These are phyloP conservation scores for Termitomyces bulborhizus DNA, from an alignment of 768 basidiomycete genomes.

Conservation along the genomic window DNA sequence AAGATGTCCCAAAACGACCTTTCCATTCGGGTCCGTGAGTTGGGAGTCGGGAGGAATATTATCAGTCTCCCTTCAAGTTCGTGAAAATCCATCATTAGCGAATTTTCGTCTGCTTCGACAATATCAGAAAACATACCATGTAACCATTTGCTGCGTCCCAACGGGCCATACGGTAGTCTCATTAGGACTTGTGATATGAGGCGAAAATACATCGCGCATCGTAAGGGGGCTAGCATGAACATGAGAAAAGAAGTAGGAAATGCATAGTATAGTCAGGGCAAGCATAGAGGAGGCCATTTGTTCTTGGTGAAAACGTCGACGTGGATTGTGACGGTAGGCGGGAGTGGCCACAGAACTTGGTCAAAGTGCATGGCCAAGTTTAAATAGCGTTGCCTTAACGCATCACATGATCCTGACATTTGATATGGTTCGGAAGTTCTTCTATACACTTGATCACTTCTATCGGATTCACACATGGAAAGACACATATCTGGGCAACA, in stretches of 20 bases:
- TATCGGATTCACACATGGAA: slow-evolving; percentile 4
- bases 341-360: slow-evolving; percentile 10
- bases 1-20: slow-evolving; percentile 45
- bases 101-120: not conserved
- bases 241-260: slow-evolving; percentile 22
- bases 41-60: slow-evolving; percentile 36
- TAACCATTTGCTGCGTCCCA: slow-evolving; percentile 41
- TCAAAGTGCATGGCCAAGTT: slow-evolving; percentile 9
- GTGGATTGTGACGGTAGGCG: slow-evolving; percentile 13
- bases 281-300: slow-evolving; percentile 21
- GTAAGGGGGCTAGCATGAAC: slow-evolving; percentile 31
- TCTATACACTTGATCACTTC: not conserved
- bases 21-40: slow-evolving; percentile 43
- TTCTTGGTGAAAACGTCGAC: slow-evolving; percentile 9
- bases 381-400: slow-evolving; percentile 14
- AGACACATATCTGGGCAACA: slow-evolving; percentile 1
- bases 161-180: slow-evolving; percentile 42
- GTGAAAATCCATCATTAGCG: not conserved
- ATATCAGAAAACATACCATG: slow-evolving; percentile 36
- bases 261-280: slow-evolving; percentile 21
- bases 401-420: slow-evolving; percentile 18
- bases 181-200: slow-evolving; percentile 43
- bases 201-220: slow-evolving; percentile 41
- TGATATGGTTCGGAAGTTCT: slow-evolving; percentile 1
- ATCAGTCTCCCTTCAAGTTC: slow-evolving; percentile 40